phyloP scores from a whole-genome alignment of 768 basidiomycete species.

The Epithele typhae region DNA sequence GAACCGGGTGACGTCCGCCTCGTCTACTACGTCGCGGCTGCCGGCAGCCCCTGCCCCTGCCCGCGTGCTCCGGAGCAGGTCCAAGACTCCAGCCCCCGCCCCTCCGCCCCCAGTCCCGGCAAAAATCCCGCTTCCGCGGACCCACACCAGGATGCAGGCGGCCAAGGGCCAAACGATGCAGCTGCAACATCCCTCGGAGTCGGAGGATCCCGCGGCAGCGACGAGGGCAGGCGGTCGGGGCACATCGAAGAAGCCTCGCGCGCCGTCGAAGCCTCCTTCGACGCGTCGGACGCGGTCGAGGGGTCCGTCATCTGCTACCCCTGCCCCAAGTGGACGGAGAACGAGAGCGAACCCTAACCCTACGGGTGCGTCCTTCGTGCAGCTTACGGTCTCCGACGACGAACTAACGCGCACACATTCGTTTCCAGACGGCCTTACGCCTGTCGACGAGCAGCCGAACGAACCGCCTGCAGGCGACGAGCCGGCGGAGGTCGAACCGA shows the following conservation, averaged over 20 bases:
- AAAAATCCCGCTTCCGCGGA: too few relatives aligned
- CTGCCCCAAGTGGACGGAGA: neutral
- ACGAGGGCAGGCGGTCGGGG: neutral
- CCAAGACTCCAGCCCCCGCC: conserved; percentile 5
- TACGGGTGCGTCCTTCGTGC: too few relatives aligned
- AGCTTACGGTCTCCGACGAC: too few relatives aligned
- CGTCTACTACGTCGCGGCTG: neutral
- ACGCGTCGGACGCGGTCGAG: neutral
- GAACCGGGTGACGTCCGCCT: too few relatives aligned
- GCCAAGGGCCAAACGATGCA: too few relatives aligned
- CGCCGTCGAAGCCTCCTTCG: conserved; percentile 6
- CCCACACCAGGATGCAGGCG: too few relatives aligned
- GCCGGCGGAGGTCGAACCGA: neutral
- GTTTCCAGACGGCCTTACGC: too few relatives aligned
- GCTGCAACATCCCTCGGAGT: too few relatives aligned
- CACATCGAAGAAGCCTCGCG: conserved; percentile 5
- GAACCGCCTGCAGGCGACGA: conserved; percentile 1
- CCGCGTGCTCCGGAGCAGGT: conserved; percentile 4
- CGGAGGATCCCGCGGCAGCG: too few relatives aligned
- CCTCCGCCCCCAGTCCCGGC: neutral
- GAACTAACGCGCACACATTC: too few relatives aligned
- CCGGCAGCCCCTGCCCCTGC: neutral
- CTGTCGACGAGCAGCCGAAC: too few relatives aligned
- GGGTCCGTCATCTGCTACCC: neutral
- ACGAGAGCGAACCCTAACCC: neutral